phyloP scores from a whole-genome alignment of 2,329 filamentous ascomycete species.

The Microascus cirrosus region DNA sequence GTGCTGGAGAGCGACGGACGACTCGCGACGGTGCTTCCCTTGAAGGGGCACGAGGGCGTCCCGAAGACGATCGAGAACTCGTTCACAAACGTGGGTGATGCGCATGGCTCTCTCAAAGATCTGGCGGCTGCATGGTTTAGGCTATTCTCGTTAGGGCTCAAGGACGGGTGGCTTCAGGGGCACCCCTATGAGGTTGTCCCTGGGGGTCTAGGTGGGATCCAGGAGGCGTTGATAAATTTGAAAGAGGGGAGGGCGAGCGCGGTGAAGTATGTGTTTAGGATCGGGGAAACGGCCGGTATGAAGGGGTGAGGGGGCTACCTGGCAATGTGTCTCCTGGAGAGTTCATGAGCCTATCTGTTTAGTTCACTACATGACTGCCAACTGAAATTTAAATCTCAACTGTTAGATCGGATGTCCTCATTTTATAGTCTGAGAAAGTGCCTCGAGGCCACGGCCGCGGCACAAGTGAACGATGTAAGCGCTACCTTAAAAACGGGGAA shows the following conservation, averaged over 20 bases:
- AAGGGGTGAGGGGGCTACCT: too few relatives aligned
- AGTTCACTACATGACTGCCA: too few relatives aligned
- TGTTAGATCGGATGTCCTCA: too few relatives aligned
- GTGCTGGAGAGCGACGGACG: neutral
- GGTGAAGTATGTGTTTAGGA: neutral
- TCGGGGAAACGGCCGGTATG: neutral
- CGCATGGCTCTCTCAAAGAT: neutral
- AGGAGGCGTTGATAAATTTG: conserved; percentile 6
- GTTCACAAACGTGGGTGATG: neutral
- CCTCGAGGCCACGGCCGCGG: too few relatives aligned
- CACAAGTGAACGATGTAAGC: too few relatives aligned
- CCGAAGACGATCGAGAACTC: neutral
- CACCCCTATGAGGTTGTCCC: conserved; percentile 8
- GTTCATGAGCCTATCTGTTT: too few relatives aligned
- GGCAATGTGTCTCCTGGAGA: too few relatives aligned
- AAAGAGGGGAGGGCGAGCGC: conserved; percentile 7
- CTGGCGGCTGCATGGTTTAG: neutral
- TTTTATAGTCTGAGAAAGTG: too few relatives aligned
- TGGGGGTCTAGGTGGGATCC: conserved; percentile 7
- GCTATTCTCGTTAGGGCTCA: conserved; percentile 4
- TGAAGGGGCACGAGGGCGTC: neutral
- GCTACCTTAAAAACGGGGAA: too few relatives aligned
- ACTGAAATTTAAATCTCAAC: too few relatives aligned
- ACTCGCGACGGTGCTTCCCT: neutral
- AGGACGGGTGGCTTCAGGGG: conserved; percentile 8